These are phyloP conservation scores for Microcos paniculata DNA, from an alignment of 345 rosid species.

Conservation along the genomic window DNA sequence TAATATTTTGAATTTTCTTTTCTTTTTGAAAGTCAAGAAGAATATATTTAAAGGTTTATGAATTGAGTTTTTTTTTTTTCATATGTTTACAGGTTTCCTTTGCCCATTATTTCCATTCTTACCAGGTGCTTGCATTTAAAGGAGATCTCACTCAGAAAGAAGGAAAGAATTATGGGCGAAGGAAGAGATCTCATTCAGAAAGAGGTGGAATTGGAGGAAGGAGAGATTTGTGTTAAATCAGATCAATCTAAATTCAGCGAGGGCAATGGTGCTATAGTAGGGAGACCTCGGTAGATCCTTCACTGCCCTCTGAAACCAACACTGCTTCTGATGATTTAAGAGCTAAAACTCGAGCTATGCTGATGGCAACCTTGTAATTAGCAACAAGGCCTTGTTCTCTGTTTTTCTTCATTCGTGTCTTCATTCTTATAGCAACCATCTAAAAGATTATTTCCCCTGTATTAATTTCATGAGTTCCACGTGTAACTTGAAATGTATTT, in stretches of 20 bases:
- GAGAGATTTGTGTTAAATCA: slow-evolving; percentile 50
- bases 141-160: no score
- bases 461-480: no score
- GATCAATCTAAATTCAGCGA: slow-evolving; percentile 53
- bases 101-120: no score
- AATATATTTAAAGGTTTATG: no score
- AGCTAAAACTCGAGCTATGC: slow-evolving; percentile 96
- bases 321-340: slow-evolving; percentile 73
- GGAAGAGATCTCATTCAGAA: slow-evolving; percentile 32
- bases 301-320: slow-evolving; percentile 38
- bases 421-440: neutral
- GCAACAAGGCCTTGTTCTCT: neutral
- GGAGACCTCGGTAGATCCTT: slow-evolving; percentile 41
- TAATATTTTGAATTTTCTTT: no score
- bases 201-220: slow-evolving; percentile 61
- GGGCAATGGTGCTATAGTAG: slow-evolving; percentile 30
- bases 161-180: no score
- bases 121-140: no score
- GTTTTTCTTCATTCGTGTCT: slow-evolving; percentile 7
- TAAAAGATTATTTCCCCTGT: neutral
- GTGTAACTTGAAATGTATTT: no score
- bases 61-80: no score
- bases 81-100: no score
- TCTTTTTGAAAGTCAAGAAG: no score
- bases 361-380: slow-evolving; percentile 68